These are phyloP conservation scores for Phaeoacremonium minimum DNA, from an alignment of 2,329 filamentous ascomycete species.

Conservation along the genomic window DNA sequence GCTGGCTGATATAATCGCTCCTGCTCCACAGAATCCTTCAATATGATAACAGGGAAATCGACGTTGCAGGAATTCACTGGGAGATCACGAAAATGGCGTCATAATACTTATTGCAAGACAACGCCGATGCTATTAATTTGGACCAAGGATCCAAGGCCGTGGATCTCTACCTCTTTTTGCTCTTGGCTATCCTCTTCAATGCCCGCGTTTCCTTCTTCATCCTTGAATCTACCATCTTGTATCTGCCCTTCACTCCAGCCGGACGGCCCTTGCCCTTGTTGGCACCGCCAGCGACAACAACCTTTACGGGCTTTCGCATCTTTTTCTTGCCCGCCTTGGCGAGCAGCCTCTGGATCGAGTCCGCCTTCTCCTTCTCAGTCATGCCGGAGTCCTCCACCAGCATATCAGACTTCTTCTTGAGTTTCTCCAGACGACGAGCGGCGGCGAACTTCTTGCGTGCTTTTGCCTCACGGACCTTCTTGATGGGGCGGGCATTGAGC, in stretches of 20 bases:
- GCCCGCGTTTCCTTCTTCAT: constrained; percentile 96
- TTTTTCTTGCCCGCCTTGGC: constrained; percentile 81
- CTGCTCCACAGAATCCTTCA: too few species aligned
- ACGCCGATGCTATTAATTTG: neutral
- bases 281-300: constrained; percentile 81
- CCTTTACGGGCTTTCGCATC: constrained; percentile 74
- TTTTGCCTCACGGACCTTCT: constrained; percentile 96
- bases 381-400: constrained; percentile 85
- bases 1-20: neutral
- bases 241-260: constrained; percentile 37
- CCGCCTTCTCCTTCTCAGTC: constrained; percentile 94
- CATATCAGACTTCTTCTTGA: constrained; percentile 94
- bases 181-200: constrained; percentile 71
- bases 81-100: too few species aligned
- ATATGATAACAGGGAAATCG: too few species aligned
- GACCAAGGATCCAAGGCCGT: too few species aligned
- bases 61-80: too few species aligned
- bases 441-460: constrained; percentile 96
- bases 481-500: constrained; percentile 93
- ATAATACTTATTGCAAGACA: too few species aligned
- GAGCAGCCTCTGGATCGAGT: constrained; percentile 77
- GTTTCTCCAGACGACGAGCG: constrained; percentile 84
- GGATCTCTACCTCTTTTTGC: neutral
- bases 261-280: constrained; percentile 13
- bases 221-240: constrained; percentile 93